Evolutionary conservation across 2,329 filamentous ascomycete genomes (phyloP), one percentile per base, ranked within the genome.

Genomic region (Nectriaceae sp.): DNA sequence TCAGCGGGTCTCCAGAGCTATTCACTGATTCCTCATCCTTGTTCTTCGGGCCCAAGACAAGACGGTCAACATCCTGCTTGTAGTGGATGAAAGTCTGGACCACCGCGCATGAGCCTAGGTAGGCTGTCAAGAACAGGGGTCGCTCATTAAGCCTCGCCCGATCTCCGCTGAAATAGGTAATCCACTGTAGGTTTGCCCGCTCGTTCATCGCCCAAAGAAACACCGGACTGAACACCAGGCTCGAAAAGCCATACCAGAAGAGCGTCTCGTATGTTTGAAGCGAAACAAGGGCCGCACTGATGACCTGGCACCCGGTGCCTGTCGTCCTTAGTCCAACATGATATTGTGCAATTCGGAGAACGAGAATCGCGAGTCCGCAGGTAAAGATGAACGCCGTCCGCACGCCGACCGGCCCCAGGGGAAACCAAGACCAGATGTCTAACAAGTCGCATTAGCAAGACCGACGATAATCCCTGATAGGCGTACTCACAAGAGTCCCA

Each of bases 341-440:
- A 70, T 91, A 85, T 67, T 92, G 87, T 38, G 88, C 85, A 62
- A 97, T 90, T 63, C 92, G 89, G 43, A 97, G 81, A 58, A 96
- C 80, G 71, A 96, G 89, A 57, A 97, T 80, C 47, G 84, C 75
- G 50, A 97, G 81, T 51, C 83, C 84, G 59, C 86, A 87, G 53
- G 88, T 74, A 72, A 92, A 93, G 55, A 97, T 80, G 53, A 90
- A 78, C 15, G 86, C 65, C 5, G 90, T 82, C 59, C 91, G 87
- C 46, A 95, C 69, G 50, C 89, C 90, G 38, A 87, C 83, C 46
- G 79, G 78, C 43, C 90, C 89, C 33, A 96, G 62, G 20, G 91
- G 91, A 57, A 96, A 90, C 88, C 89, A 93, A 60, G 85, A 77
- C 91, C 90, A 96, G 52, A 96, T 73, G 42, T 84, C 89, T 93